A percentile compares a stretch with the other conserved stretches of the same genome.
Conservation (phyloP, 2,329 filamentous ascomycete genomes). For the Claviceps monticola region DNA sequence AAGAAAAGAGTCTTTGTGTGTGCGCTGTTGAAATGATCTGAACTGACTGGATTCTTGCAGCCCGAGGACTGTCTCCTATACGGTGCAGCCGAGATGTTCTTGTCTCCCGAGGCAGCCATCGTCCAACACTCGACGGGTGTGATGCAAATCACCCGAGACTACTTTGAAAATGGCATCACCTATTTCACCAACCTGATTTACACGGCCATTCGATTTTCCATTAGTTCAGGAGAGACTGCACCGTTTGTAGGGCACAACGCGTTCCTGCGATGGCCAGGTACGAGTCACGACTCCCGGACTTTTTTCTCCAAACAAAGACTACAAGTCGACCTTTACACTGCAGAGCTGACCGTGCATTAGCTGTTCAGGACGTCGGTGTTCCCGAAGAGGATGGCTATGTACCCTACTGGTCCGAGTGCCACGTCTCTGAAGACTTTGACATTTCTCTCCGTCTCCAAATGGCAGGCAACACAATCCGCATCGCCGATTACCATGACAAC, state of each 20-base stretch:
- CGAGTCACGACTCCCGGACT: too few relatives aligned
- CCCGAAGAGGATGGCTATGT: slow-evolving; percentile 34
- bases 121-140: slow-evolving; percentile 61
- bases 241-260: slow-evolving; percentile 72
- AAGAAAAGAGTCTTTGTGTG: background rate
- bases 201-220: slow-evolving; percentile 55
- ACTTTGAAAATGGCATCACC: slow-evolving; percentile 60
- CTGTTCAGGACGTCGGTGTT: slow-evolving; percentile 21
- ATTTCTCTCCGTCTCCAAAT: slow-evolving; percentile 60
- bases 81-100: slow-evolving; percentile 58
- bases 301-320: too few relatives aligned
- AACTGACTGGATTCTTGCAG: background rate
- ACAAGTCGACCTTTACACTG: background rate
- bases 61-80: slow-evolving; percentile 55
- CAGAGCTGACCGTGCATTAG: slow-evolving; percentile 5
- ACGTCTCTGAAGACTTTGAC: slow-evolving; percentile 69
- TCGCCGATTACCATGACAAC: slow-evolving; percentile 53
- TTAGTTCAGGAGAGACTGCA: slow-evolving; percentile 57
- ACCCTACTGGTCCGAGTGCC: slow-evolving; percentile 61
- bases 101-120: slow-evolving; percentile 55
- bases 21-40: background rate
- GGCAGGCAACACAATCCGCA: slow-evolving; percentile 51
- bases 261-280: slow-evolving; percentile 50
- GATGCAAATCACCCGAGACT: slow-evolving; percentile 60
- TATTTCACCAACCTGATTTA: slow-evolving; percentile 73